phyloP scores from a whole-genome alignment of 148 eudicot species.

The Persicaria tinctoria region DNA sequence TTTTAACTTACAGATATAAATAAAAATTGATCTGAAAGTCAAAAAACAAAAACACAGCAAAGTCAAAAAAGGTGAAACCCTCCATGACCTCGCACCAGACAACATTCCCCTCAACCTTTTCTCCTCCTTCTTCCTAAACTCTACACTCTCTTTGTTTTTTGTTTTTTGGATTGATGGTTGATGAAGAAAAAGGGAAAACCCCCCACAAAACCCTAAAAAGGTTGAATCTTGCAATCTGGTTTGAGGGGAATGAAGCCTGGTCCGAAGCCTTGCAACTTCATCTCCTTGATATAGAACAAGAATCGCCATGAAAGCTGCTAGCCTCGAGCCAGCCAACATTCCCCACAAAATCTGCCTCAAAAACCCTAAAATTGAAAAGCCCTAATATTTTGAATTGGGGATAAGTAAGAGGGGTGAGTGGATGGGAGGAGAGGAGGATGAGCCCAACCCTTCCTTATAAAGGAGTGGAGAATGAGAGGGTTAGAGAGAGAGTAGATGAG shows the following conservation, averaged over 20 bases:
- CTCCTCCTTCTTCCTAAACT: neutral
- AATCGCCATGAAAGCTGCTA: neutral
- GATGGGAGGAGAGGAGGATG: neutral
- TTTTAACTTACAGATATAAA: neutral
- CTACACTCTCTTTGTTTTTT: neutral
- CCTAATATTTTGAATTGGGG: neutral
- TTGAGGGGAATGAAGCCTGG: slow-evolving; percentile 64
- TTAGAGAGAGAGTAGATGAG: neutral
- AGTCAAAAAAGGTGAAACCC: slow-evolving; percentile 7
- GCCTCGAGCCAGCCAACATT: slow-evolving; percentile 23
- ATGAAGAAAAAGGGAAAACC: neutral
- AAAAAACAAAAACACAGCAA: neutral
- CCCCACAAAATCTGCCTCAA: slow-evolving; percentile 2
- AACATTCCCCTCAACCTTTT: slow-evolving; percentile 41
- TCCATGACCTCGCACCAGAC: slow-evolving; percentile 45
- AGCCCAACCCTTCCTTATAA: neutral
- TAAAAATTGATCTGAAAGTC: neutral
- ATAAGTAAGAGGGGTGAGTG: neutral
- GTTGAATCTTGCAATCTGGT: neutral
- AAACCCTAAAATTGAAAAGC: slow-evolving; percentile 8
- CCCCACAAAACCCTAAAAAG: neutral
- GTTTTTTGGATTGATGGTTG: neutral
- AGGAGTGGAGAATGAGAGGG: neutral
- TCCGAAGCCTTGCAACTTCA: slow-evolving; percentile 25
- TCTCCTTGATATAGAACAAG: neutral